These are phyloP conservation scores for Pharus latifolius DNA, from an alignment of 176 grass and related monocot species.

Conservation along the genomic window DNA sequence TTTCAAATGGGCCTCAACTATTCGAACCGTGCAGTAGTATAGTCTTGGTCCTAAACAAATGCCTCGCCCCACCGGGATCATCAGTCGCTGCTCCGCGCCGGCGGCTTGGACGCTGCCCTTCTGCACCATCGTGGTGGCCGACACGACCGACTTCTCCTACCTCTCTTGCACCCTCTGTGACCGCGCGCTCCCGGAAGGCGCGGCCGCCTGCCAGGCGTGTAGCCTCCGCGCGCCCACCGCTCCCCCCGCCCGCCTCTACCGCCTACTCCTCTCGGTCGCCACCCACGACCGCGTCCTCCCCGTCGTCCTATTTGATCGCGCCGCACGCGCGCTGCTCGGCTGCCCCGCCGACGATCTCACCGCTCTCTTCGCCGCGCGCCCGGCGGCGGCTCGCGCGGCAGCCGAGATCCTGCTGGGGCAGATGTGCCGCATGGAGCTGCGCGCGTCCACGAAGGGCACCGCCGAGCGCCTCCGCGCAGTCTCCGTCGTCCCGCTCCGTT, in stretches of 20 bases:
- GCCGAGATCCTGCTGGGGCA: constrained; percentile 43
- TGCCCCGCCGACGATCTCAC: constrained; percentile 43
- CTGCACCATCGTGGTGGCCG: constrained; percentile 51
- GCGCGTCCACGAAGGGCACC: constrained; percentile 25
- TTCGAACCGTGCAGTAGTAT: too few relatives aligned
- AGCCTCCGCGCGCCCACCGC: not conserved
- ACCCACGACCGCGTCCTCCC: constrained; percentile 49
- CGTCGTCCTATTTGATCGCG: constrained; percentile 64
- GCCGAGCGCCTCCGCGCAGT: constrained; percentile 47
- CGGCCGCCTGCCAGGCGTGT: constrained; percentile 26
- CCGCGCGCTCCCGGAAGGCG: constrained; percentile 12
- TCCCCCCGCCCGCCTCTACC: constrained; percentile 32
- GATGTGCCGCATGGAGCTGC: constrained; percentile 56
- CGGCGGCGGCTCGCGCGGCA: constrained; percentile 22
- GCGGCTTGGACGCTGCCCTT: constrained; percentile 54
- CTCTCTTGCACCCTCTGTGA: constrained; percentile 47
- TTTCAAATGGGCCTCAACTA: too few relatives aligned
- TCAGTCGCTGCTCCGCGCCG: not conserved
- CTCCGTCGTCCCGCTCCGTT: constrained; percentile 46
- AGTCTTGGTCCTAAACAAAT: constrained; percentile 5
- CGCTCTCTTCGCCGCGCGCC: constrained; percentile 27
- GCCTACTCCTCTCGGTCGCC: constrained; percentile 56
- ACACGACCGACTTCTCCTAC: constrained; percentile 48
- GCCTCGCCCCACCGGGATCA: not conserved
- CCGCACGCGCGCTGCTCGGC: constrained; percentile 45